These are phyloP conservation scores for Corylus avellana DNA, from an alignment of 306 rosid genomes.

Conservation along the genomic window DNA sequence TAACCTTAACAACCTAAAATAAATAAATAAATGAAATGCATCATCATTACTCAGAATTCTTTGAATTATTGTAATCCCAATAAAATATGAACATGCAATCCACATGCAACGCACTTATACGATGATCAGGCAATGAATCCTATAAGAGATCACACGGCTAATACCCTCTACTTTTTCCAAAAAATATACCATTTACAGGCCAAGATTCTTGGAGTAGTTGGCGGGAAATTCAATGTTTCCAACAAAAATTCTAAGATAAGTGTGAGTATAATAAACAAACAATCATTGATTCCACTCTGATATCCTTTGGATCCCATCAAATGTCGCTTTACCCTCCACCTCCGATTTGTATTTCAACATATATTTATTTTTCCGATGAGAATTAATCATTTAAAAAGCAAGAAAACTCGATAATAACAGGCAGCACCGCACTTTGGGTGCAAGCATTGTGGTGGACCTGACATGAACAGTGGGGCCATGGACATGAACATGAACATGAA, in stretches of 20 bases:
- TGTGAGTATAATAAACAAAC: conserved; percentile 37
- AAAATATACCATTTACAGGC: conserved; percentile 16
- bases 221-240: conserved; percentile 51
- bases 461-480: conserved; percentile 42
- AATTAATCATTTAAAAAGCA: neutral
- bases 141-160: conserved; percentile 21
- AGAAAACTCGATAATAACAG: neutral
- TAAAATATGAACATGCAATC: conserved; percentile 30
- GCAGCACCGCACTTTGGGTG: conserved; percentile 17
- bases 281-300: conserved; percentile 54
- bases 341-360: conserved; percentile 16
- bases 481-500: conserved; percentile 33
- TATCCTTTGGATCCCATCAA: conserved; percentile 47
- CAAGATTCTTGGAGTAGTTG: conserved; percentile 48
- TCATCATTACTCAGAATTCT: conserved; percentile 22
- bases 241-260: conserved; percentile 27
- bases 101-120: conserved; percentile 50
- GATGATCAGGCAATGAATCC: conserved; percentile 29
- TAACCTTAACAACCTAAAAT: conserved; percentile 8
- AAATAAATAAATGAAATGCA: neutral
- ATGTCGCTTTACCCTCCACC: conserved; percentile 41
- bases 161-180: conserved; percentile 16
- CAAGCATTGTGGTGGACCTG: conserved; percentile 40
- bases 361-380: neutral
- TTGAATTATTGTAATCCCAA: neutral